These are phyloP conservation scores for Kazachstania sp. DNA, from an alignment of 1,139 yeast species.

Conservation along the genomic window DNA sequence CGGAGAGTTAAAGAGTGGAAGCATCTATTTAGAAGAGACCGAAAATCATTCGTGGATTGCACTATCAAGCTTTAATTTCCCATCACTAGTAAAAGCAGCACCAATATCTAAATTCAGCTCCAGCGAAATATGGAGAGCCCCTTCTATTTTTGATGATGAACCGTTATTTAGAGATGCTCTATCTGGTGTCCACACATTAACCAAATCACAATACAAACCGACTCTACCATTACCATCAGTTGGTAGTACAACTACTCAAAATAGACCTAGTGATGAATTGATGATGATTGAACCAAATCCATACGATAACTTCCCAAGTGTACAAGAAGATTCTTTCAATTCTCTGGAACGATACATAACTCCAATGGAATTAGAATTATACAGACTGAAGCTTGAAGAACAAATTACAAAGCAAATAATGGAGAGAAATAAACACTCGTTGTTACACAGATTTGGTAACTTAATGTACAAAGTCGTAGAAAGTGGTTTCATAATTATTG, in stretches of 20 bases:
- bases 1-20: conserved; percentile 21
- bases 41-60: conserved; percentile 77
- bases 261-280: background rate
- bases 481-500: conserved; percentile 40
- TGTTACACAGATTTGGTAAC: conserved; percentile 22
- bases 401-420: conserved; percentile 19
- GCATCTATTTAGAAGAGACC: conserved; percentile 60
- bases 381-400: conserved; percentile 20
- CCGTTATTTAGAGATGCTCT: conserved; percentile 32
- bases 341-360: conserved; percentile 21
- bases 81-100: conserved; percentile 73
- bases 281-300: conserved; percentile 2
- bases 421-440: conserved; percentile 9
- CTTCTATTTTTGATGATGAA: conserved; percentile 32
- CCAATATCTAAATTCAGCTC: conserved; percentile 56
- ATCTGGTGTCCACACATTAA: conserved; percentile 42
- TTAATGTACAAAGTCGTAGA: conserved; percentile 41
- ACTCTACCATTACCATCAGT: conserved; percentile 1
- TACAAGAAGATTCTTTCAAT: conserved; percentile 6
- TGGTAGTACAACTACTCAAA: background rate
- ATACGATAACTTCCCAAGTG: background rate
- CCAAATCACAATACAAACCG: conserved; percentile 11
- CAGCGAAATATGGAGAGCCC: conserved; percentile 36
- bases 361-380: conserved; percentile 20
- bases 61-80: conserved; percentile 66